Percentiles rank a stretch among this genome's conserved stretches.
phyloP scores from a whole-genome alignment of 495 filamentous ascomycete genomes.

The Aspergillus asperescens region DNA sequence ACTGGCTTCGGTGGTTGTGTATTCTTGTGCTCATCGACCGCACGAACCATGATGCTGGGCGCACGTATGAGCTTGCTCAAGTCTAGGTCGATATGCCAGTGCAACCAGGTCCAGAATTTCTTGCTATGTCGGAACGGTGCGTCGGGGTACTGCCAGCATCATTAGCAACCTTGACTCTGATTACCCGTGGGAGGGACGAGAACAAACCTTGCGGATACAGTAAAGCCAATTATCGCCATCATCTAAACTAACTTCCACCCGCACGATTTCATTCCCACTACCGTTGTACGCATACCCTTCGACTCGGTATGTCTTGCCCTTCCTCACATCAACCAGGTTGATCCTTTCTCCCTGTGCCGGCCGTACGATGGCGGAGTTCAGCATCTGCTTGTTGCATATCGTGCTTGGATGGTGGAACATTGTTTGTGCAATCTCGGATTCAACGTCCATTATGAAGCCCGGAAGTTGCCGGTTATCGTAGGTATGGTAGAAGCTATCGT shows the following conservation, averaged over 20 bases:
- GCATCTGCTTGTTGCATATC: slow-evolving; percentile 16
- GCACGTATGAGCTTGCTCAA: slow-evolving; percentile 8
- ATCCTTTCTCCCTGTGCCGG: slow-evolving; percentile 28
- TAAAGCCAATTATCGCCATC: slow-evolving; percentile 46
- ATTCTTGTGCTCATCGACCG: slow-evolving; percentile 20
- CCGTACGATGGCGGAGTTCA: slow-evolving; percentile 17
- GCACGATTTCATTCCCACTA: slow-evolving; percentile 48
- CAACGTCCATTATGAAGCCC: slow-evolving; percentile 21
- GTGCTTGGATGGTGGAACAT: slow-evolving; percentile 19
- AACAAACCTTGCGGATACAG: slow-evolving; percentile 14
- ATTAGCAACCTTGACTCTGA: background rate
- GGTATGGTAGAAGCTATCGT: slow-evolving; percentile 30
- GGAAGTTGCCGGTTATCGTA: slow-evolving; percentile 32
- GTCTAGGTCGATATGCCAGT: slow-evolving; percentile 18
- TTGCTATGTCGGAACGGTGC: slow-evolving; percentile 16
- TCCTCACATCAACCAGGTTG: slow-evolving; percentile 14
- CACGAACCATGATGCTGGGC: slow-evolving; percentile 16
- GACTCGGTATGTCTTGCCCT: slow-evolving; percentile 26
- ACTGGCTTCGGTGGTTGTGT: slow-evolving; percentile 18
- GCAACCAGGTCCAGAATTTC: slow-evolving; percentile 22
- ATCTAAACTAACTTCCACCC: slow-evolving; percentile 54
- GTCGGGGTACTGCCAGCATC: slow-evolving; percentile 13
- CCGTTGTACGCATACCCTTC: slow-evolving; percentile 57
- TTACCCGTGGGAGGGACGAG: background rate
- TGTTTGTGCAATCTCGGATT: slow-evolving; percentile 21